Conservation (phyloP, 2,329 filamentous ascomycete genomes). For the Colletotrichum sp. region DNA sequence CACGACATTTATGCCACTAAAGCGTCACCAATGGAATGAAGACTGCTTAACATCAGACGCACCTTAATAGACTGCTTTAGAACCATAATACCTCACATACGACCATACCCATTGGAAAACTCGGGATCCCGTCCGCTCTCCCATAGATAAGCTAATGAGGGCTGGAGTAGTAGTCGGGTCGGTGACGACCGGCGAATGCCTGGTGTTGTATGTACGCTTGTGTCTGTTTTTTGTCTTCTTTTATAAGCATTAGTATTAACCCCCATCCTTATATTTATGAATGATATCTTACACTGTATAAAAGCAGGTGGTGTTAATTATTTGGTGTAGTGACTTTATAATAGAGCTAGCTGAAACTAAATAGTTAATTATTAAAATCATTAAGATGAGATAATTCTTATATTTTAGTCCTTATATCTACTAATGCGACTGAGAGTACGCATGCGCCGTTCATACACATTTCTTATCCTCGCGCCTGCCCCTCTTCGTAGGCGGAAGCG, state of each 20-base stretch:
- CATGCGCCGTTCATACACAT: neutral
- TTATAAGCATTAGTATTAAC: no score
- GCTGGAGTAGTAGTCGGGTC: neutral
- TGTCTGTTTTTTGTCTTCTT: neutral
- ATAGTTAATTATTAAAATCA: neutral
- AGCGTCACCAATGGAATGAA: neutral
- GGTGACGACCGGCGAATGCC: neutral
- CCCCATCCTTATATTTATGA: no score
- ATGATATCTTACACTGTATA: no score
- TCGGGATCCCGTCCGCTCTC: conserved; percentile 5
- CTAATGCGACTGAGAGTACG: neutral
- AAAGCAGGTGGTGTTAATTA: neutral
- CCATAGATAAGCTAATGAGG: neutral
- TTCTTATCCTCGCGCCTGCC: neutral
- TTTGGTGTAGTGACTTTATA: neutral
- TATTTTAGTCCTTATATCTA: neutral
- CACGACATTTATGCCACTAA: neutral
- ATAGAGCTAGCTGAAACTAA: neutral
- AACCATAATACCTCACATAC: neutral
- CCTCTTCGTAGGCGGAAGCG: neutral
- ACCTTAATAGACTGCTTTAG: neutral
- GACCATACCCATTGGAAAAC: neutral
- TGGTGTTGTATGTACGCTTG: neutral
- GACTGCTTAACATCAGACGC: neutral
- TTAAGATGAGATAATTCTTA: neutral